These are phyloP conservation scores for Plicaturopsis crispa DNA, from an alignment of 768 basidiomycete genomes.

Conservation along the genomic window DNA sequence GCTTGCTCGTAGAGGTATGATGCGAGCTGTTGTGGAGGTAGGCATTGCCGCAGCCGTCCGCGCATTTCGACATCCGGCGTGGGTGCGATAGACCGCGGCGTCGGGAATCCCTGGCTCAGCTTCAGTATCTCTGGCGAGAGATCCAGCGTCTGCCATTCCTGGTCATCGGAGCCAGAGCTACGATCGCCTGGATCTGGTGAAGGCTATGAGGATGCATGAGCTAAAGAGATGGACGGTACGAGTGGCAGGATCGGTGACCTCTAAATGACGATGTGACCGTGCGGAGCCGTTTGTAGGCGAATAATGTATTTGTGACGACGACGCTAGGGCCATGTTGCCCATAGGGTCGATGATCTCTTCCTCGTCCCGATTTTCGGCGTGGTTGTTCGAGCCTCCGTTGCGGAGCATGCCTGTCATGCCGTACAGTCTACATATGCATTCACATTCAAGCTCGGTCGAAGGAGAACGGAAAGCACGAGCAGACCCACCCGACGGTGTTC, in stretches of 20 bases:
- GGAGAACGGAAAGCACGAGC: not conserved
- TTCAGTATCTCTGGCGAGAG: constrained; percentile 40
- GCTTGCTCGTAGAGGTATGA: constrained; percentile 55
- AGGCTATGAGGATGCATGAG: no score
- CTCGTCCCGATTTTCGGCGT: not conserved
- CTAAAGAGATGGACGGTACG: no score
- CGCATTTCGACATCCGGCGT: constrained; percentile 60
- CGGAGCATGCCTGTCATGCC: not conserved
- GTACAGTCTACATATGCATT: no score
- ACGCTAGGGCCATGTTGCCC: not conserved
- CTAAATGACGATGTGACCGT: no score
- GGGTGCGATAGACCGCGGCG: constrained; percentile 59
- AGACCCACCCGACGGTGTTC: constrained; percentile 25
- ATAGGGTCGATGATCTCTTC: not conserved
- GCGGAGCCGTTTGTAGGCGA: no score
- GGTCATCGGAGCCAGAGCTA: no score
- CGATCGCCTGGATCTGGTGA: no score
- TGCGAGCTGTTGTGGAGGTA: constrained; percentile 55
- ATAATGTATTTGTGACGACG: not conserved
- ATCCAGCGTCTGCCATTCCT: no score
- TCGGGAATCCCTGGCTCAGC: constrained; percentile 62
- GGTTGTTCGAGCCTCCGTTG: not conserved
- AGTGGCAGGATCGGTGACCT: no score
- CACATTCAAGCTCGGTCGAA: no score
- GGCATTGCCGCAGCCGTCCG: constrained; percentile 52